Evolutionary conservation across 2,329 filamentous ascomycete species (phyloP).

Genomic region (Aspergillus fumigatiaffinis): DNA sequence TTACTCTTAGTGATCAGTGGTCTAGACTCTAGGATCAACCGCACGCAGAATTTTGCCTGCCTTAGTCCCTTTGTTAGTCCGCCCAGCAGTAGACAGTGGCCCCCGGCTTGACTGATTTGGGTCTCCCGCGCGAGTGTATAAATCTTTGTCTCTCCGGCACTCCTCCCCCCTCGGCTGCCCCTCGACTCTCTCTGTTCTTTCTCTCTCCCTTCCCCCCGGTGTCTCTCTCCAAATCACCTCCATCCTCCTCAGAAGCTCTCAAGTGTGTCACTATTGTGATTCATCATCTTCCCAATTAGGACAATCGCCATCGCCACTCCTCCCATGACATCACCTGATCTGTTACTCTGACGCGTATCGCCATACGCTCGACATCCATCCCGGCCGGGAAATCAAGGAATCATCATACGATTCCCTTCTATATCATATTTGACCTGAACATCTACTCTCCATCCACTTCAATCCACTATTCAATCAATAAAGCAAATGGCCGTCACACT

Average conservation of each 20-base stretch:
- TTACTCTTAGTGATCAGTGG: neutral
- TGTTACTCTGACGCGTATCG: neutral
- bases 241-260: neutral
- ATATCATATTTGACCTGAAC: neutral
- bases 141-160: neutral
- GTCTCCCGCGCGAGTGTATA: neutral
- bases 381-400: neutral
- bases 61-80: neutral
- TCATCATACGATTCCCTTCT: neutral
- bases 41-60: neutral
- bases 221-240: neutral
- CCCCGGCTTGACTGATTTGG: neutral
- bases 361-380: neutral
- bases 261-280: neutral
- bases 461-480: slow-evolving; percentile 16
- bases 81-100: neutral
- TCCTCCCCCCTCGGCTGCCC: neutral
- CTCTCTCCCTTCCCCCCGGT: neutral
- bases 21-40: neutral
- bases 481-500: slow-evolving; percentile 18
- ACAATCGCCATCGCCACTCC: neutral
- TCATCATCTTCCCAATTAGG: neutral
- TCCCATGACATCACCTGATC: neutral
- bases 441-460: slow-evolving; percentile 21
- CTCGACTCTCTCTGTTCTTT: neutral